Evolutionary conservation across 106 monocot species (phyloP), one percentile per base, ranked within the genome.

Genomic region (Apostasia ramifera): DNA sequence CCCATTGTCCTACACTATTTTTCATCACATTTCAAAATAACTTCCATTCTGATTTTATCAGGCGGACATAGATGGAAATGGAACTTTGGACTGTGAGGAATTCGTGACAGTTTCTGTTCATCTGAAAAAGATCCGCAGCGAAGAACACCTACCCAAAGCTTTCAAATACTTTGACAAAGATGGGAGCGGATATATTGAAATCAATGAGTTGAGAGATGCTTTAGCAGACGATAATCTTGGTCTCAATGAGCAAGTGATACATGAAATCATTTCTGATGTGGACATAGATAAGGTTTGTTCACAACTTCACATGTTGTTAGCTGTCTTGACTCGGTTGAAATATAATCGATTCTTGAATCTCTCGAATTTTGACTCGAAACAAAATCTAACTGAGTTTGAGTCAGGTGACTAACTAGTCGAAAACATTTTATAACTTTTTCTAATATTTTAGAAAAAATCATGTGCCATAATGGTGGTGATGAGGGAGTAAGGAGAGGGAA

Each of bases 41-140:
- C 46, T 64, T 12, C 1, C 52, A 52, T 13, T 59, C 11, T 26
- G 45, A 6, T 71, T 5, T 41, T 41, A 1, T 6, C 83, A 87
- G 87, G 87, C 87, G 10, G 87, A 83, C 38, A 55, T 78, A 1
- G 87, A 83, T 70, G 87, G 87, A 8, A 78, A 78, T 55, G 87
- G 87, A 2, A 68, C 52, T 0, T 9, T 76, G 68, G 80, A 87
- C 57, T 81, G 87, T 43, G 78, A 76, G 44, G 87, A 87, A 68
- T 83, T 87, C 66, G 72, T 87, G 39, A 78, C 78, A 0, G 83
- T 83, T 42, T 72, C 87, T 3, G 61, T 81, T 43, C 86, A 87
- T 71, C 57, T 87, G 71, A 80, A 77, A 63, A 87, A 70, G 64
- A 81, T 83, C 8, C 67, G 52, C 41, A 87, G 83, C 40, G 74